Percentiles rank a stretch among this genome's conserved stretches.
phyloP scores from a whole-genome alignment of 2,329 filamentous ascomycete species.

The Diaporthe vaccinii region DNA sequence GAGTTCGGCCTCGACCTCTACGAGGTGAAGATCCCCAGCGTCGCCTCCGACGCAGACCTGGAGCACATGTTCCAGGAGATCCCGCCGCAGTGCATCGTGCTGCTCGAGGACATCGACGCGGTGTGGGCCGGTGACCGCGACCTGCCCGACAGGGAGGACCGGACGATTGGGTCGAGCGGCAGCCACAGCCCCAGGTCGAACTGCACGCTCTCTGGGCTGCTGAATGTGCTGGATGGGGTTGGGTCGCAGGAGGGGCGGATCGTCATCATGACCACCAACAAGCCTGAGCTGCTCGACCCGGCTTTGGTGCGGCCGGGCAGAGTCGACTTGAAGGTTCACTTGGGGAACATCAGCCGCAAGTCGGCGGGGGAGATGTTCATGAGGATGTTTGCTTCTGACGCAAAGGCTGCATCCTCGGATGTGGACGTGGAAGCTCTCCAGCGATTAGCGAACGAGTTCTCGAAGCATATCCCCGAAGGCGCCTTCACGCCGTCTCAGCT shows the following conservation, averaged over 20 bases:
- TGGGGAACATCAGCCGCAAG: slow-evolving; percentile 56
- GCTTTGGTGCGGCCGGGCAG: slow-evolving; percentile 74
- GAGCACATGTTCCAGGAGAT: slow-evolving; percentile 66
- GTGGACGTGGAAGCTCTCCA: slow-evolving; percentile 36
- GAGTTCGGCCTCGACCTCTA: slow-evolving; percentile 66
- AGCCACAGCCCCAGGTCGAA: slow-evolving; percentile 39
- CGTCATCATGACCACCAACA: slow-evolving; percentile 80
- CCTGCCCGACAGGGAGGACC: slow-evolving; percentile 34
- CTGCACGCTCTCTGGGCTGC: slow-evolving; percentile 69
- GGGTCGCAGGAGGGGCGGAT: slow-evolving; percentile 76
- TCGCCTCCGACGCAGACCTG: slow-evolving; percentile 63
- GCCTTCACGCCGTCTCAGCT: slow-evolving; percentile 53
- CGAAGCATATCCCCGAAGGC: slow-evolving; percentile 50
- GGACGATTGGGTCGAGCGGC: slow-evolving; percentile 30
- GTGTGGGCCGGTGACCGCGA: slow-evolving; percentile 44
- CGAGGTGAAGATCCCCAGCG: slow-evolving; percentile 61
- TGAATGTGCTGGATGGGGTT: slow-evolving; percentile 78
- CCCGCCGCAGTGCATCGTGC: slow-evolving; percentile 65
- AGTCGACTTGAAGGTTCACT: slow-evolving; percentile 71
- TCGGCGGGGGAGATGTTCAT: slow-evolving; percentile 54
- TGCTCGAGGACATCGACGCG: slow-evolving; percentile 69
- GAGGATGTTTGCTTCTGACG: slow-evolving; percentile 51
- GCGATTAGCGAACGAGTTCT: slow-evolving; percentile 48
- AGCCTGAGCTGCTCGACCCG: slow-evolving; percentile 70
- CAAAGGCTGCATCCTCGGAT: slow-evolving; percentile 43